These are phyloP conservation scores for Aeschynomene evenia DNA, from an alignment of 306 rosid species.

Conservation along the genomic window DNA sequence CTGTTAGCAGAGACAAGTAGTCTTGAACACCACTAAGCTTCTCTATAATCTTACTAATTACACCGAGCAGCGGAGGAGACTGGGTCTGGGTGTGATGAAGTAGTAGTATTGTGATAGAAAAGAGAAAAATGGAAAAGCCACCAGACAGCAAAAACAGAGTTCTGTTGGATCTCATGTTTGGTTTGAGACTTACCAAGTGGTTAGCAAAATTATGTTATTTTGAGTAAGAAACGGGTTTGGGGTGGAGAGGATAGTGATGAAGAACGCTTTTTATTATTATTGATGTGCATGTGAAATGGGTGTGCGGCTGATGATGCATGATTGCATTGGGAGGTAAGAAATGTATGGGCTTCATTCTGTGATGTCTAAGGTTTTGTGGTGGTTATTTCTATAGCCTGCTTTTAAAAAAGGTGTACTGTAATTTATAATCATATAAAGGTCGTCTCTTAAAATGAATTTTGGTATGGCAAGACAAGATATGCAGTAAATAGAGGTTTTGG, in stretches of 20 bases:
- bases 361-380: conserved; percentile 20
- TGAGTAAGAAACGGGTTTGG: conserved; percentile 28
- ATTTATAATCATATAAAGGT: too few relatives aligned
- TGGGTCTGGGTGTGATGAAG: conserved; percentile 27
- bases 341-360: conserved; percentile 22
- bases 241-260: conserved; percentile 25
- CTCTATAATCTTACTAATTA: conserved; percentile 32
- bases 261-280: conserved; percentile 30
- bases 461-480: conserved; percentile 16
- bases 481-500: conserved; percentile 38
- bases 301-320: conserved; percentile 32
- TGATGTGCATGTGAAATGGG: conserved; percentile 29
- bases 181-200: conserved; percentile 10
- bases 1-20: conserved; percentile 36
- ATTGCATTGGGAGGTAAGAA: conserved; percentile 59
- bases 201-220: conserved; percentile 8
- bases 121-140: conserved; percentile 42
- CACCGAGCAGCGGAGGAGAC: conserved; percentile 21
- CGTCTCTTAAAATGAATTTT: background rate
- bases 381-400: conserved; percentile 18
- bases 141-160: conserved; percentile 49
- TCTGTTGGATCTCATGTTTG: conserved; percentile 47
- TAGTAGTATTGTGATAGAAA: conserved; percentile 39
- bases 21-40: conserved; percentile 41
- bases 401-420: conserved; percentile 32